Base-by-base conservation (phyloP, 352 stramenopile species). In the Blastocystis hominis region DNA sequence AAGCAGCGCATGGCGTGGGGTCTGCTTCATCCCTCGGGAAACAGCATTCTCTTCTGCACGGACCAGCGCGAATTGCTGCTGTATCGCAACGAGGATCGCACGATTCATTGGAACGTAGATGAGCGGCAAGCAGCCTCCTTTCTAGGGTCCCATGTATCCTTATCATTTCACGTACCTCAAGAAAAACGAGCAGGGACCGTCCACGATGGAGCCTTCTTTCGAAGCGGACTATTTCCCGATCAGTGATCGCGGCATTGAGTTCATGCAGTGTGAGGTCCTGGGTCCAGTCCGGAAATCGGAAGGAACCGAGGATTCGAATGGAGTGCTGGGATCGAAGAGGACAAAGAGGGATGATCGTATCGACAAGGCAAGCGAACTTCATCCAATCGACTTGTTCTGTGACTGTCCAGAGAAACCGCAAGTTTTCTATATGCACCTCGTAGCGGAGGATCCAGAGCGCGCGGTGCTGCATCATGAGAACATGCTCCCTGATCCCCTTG, bases 81-180 rank as follows among this genome's bases (percentile, higher is more conserved):
- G 36, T 76, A 56, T 34, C 20, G 36, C 20, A 30, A 34, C 3
- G 64, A 76, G 38, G 36, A 76, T 34, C 36, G 44, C 15, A 40
- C n/a, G 47, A 56, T 50, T 50, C 64, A 76, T 3, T 50, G 34
- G 64, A 30, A 76, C 42, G 1, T 42, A 40, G 5, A 44, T 44
- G 61, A 75, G 10, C 20, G 20, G 36, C 3, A 42, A 6, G 34
- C 20, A 50, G 44, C 20, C 24, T 3, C 1, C 38, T 64, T 30
- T 30, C 38, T 75, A 75, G 64, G 64, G 64, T 36, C 64, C 64
- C 4, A 76, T 76, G 64, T 76, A 76, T 55, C 64, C 64, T 3
- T 76, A 24, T 17, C 42, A 76, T 34, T 76, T 76, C 47, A 50
- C 36, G 3, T 76, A 76, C 44, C 38, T 76, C 24, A 46, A 50